These are phyloP conservation scores for Dryadomyces quercivorus DNA, from an alignment of 2,329 filamentous ascomycete species.

Conservation along the genomic window DNA sequence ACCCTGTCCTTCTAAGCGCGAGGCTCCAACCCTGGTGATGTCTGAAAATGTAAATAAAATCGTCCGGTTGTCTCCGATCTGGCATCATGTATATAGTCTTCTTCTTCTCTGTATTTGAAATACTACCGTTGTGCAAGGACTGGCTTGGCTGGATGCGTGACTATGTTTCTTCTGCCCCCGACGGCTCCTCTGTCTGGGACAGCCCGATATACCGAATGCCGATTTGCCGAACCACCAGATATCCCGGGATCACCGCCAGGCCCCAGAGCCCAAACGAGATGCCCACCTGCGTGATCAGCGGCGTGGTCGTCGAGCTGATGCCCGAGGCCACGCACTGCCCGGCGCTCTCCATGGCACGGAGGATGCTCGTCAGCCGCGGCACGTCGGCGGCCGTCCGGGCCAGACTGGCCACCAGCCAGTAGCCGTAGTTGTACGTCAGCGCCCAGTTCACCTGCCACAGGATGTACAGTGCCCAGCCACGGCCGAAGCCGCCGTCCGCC, in stretches of 20 bases:
- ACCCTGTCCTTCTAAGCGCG: constrained; percentile 20
- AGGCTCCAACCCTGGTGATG: neutral
- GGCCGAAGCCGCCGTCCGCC: neutral
- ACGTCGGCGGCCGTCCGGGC: neutral
- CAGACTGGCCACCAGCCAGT: constrained; percentile 1
- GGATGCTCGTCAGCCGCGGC: neutral
- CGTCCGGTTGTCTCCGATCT: neutral
- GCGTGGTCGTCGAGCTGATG: neutral
- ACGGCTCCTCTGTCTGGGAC: neutral
- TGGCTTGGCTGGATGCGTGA: too few species aligned
- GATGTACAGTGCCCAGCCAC: constrained; percentile 3
- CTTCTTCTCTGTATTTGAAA: too few species aligned
- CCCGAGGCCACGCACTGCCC: neutral
- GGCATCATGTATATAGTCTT: neutral
- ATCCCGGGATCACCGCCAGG: neutral
- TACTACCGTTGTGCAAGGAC: too few species aligned
- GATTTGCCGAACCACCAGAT: neutral
- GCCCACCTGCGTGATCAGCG: neutral
- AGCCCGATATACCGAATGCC: neutral
- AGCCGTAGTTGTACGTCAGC: constrained; percentile 2
- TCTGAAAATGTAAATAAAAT: neutral
- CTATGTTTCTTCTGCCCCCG: neutral
- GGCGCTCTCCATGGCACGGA: neutral
- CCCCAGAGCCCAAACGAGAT: neutral
- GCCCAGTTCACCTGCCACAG: neutral